These are phyloP conservation scores for Neurospora terricola DNA, from an alignment of 495 filamentous ascomycete genomes.

Conservation along the genomic window DNA sequence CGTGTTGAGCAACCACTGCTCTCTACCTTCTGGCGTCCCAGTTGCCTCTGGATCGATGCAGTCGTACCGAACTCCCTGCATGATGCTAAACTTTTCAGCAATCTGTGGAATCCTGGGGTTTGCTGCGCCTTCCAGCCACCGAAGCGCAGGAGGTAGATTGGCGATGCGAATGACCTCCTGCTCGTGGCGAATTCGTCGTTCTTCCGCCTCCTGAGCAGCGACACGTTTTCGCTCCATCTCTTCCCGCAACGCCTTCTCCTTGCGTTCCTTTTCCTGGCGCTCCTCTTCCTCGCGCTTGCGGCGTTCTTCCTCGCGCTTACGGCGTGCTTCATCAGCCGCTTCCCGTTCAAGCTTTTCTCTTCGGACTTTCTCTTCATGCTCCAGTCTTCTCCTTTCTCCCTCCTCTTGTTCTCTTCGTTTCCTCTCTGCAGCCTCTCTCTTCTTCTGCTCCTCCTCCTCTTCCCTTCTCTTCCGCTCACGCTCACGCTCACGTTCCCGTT, in stretches of 20 bases:
- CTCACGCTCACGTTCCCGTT: slow-evolving; percentile 23
- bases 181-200: slow-evolving; percentile 35
- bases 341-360: slow-evolving; percentile 31
- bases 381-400: slow-evolving; percentile 22
- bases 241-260: slow-evolving; percentile 34
- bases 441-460: slow-evolving; percentile 23
- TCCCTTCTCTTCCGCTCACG: slow-evolving; percentile 28
- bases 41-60: slow-evolving; percentile 39
- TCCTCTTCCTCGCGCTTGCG: slow-evolving; percentile 5
- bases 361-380: slow-evolving; percentile 34
- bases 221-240: slow-evolving; percentile 47
- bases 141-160: slow-evolving; percentile 41
- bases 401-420: slow-evolving; percentile 15
- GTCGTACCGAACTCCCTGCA: slow-evolving; percentile 44
- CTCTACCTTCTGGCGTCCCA: slow-evolving; percentile 37
- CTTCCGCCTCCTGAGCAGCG: slow-evolving; percentile 47
- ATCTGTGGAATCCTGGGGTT: slow-evolving; percentile 37
- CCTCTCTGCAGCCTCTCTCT: slow-evolving; percentile 35
- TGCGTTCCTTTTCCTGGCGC: slow-evolving; percentile 16
- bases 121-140: slow-evolving; percentile 41
- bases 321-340: slow-evolving; percentile 35
- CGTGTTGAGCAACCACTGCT: slow-evolving; percentile 70
- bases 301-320: slow-evolving; percentile 32
- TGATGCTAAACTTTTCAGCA: slow-evolving; percentile 39
- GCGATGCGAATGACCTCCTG: slow-evolving; percentile 36